These are phyloP conservation scores for Colletotrichum orbiculare DNA, from an alignment of 2,329 filamentous ascomycete species.

Conservation along the genomic window DNA sequence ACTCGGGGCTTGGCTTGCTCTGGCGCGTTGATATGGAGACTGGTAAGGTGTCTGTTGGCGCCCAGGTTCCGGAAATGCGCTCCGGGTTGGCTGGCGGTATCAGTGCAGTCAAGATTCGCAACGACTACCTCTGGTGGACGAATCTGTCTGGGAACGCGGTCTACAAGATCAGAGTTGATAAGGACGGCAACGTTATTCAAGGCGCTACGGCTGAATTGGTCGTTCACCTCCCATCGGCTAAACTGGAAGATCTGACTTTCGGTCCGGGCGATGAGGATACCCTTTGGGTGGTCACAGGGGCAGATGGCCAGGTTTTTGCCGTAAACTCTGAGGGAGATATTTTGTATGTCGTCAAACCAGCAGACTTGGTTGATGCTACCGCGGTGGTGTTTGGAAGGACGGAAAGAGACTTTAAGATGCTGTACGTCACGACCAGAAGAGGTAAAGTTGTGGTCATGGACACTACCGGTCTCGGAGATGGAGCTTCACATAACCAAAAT, in stretches of 20 bases:
- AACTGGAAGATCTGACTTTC: conserved; percentile 40
- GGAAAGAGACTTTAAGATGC: neutral
- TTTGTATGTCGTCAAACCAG: neutral
- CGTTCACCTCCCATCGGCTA: conserved; percentile 19
- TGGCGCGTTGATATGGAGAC: conserved; percentile 42
- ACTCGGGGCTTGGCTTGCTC: conserved; percentile 41
- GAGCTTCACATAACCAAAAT: too few relatives aligned
- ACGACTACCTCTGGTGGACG: conserved; percentile 58
- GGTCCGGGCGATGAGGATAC: conserved; percentile 6
- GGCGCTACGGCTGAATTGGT: conserved; percentile 34
- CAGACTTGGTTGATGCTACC: neutral
- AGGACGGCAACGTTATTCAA: neutral
- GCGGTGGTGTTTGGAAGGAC: neutral
- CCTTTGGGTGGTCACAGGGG: conserved; percentile 37
- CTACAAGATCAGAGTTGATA: conserved; percentile 35
- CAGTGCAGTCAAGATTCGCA: conserved; percentile 53
- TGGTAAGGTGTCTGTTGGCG: conserved; percentile 33
- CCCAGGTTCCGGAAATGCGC: conserved; percentile 43
- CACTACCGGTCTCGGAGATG: neutral
- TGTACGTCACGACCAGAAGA: neutral
- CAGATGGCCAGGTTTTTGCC: conserved; percentile 29
- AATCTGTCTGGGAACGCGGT: conserved; percentile 54
- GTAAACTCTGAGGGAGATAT: conserved; percentile 20
- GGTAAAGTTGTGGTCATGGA: neutral
- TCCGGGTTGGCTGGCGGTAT: conserved; percentile 50